Percentiles rank a stretch among this genome's conserved stretches.
These are phyloP conservation scores for Colletotrichum shisoi DNA, from an alignment of 2,329 filamentous ascomycete genomes.

Conservation along the genomic window DNA sequence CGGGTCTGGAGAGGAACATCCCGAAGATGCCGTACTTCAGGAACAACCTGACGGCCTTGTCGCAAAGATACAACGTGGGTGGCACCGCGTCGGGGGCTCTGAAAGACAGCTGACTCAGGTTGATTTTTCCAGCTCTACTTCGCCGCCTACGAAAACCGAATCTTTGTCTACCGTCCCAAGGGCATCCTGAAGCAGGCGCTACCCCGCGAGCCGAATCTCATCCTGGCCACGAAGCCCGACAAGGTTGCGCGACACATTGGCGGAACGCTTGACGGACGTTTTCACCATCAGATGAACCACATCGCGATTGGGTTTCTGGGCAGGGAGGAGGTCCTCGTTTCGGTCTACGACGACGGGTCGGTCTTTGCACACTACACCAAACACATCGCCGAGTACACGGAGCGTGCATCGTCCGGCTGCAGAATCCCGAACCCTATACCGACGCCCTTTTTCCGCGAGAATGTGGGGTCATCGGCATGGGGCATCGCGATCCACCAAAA, in stretches of 20 bases:
- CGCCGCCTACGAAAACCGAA: slow-evolving; percentile 63
- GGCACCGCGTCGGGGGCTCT: slow-evolving; percentile 7
- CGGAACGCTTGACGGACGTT: slow-evolving; percentile 61
- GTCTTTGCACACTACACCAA: slow-evolving; percentile 74
- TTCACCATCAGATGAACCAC: slow-evolving; percentile 72
- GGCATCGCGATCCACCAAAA: slow-evolving; percentile 81
- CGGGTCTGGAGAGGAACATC: slow-evolving; percentile 33
- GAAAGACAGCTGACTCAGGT: slow-evolving; percentile 7
- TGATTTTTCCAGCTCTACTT: slow-evolving; percentile 62
- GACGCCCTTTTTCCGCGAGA: slow-evolving; percentile 73
- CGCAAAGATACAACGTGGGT: slow-evolving; percentile 63
- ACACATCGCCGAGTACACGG: slow-evolving; percentile 57
- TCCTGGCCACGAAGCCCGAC: slow-evolving; percentile 57
- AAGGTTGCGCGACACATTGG: slow-evolving; percentile 51
- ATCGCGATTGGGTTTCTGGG: slow-evolving; percentile 74
- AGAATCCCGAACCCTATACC: slow-evolving; percentile 43
- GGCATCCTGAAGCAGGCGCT: slow-evolving; percentile 59
- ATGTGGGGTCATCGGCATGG: slow-evolving; percentile 84
- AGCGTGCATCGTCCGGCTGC: slow-evolving; percentile 36
- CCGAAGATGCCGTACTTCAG: slow-evolving; percentile 52
- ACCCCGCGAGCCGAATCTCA: slow-evolving; percentile 57
- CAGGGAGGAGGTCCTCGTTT: slow-evolving; percentile 71
- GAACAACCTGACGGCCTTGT: slow-evolving; percentile 66
- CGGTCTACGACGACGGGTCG: slow-evolving; percentile 78
- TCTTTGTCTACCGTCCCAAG: slow-evolving; percentile 65